These are phyloP conservation scores for Lactarius indigo DNA, from an alignment of 768 basidiomycete genomes.

Conservation along the genomic window DNA sequence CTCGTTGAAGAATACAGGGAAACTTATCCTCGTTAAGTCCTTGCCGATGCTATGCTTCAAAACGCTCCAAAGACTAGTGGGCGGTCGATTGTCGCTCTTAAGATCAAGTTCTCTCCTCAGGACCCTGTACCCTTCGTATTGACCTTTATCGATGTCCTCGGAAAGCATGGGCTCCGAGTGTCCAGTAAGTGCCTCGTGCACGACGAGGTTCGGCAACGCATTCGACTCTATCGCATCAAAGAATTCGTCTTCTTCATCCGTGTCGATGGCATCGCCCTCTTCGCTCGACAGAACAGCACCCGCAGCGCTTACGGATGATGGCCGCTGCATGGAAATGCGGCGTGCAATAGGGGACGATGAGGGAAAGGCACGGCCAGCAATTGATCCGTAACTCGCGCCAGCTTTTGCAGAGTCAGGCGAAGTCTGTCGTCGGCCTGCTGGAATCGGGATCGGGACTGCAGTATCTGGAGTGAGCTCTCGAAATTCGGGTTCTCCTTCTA, in stretches of 20 bases:
- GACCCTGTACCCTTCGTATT: constrained; percentile 67
- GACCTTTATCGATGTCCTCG: constrained; percentile 36
- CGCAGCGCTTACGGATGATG: background rate
- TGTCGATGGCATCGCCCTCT: constrained; percentile 41
- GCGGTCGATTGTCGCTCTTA: constrained; percentile 72
- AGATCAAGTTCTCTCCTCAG: constrained; percentile 61
- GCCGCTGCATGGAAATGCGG: constrained; percentile 20
- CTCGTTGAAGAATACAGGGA: constrained; percentile 92
- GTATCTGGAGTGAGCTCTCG: constrained; percentile 8
- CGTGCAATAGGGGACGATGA: background rate
- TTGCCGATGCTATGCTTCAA: constrained; percentile 95
- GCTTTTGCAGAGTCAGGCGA: constrained; percentile 1
- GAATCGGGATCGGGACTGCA: constrained; percentile 5
- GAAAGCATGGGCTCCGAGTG: constrained; percentile 37
- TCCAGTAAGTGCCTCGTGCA: constrained; percentile 59
- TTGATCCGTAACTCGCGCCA: background rate
- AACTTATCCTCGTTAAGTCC: constrained; percentile 93
- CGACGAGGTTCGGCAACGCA: constrained; percentile 68
- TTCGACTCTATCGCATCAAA: constrained; percentile 94
- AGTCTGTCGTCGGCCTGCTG: background rate
- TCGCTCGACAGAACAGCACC: constrained; percentile 13
- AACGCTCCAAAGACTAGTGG: constrained; percentile 91
- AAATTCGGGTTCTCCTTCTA: constrained; percentile 16
- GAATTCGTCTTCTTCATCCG: constrained; percentile 92
- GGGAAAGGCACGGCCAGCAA: constrained; percentile 11